A percentile compares a stretch with the other conserved stretches of the same genome.
phyloP scores from a whole-genome alignment of 2,329 filamentous ascomycete genomes.

The Fusarium sp. region DNA sequence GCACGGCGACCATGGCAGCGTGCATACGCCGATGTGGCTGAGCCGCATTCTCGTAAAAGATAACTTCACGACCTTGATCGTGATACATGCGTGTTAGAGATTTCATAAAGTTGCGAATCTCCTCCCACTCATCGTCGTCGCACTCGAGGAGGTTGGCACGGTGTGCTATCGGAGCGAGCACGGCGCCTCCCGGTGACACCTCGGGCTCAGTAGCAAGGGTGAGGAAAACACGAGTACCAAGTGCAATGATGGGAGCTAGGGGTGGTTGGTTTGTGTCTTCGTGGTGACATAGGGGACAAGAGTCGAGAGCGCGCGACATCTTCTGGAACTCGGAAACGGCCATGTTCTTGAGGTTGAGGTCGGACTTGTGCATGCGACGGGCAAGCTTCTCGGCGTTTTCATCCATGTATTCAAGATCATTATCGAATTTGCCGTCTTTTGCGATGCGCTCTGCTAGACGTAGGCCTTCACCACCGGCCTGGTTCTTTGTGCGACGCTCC shows the following conservation, averaged over 20 bases:
- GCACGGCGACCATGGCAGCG: conserved; percentile 86
- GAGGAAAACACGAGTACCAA: conserved; percentile 87
- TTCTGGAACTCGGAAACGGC: conserved; percentile 92
- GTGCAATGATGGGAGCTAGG: conserved; percentile 84
- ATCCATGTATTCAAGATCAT: conserved; percentile 96
- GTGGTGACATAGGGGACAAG: conserved; percentile 91
- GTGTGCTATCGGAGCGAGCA: conserved; percentile 91
- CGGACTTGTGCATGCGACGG: conserved; percentile 86
- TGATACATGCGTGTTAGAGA: conserved; percentile 93
- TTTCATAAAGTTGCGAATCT: conserved; percentile 99
- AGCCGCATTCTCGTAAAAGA: conserved; percentile 98
- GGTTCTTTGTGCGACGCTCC: conserved; percentile 85
- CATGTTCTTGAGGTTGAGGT: conserved; percentile 86
- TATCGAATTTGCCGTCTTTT: conserved; percentile 90
- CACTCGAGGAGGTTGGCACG: conserved; percentile 93
- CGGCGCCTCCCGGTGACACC: conserved; percentile 82
- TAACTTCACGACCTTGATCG: conserved; percentile 88
- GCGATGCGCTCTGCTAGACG: conserved; percentile 92
- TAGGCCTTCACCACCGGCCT: conserved; percentile 82
- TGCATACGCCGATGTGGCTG: conserved; percentile 82
- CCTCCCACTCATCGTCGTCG: conserved; percentile 99
- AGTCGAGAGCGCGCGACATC: conserved; percentile 86
- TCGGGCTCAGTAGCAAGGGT: conserved; percentile 93
- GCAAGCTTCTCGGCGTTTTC: conserved; percentile 94
- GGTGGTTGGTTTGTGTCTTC: conserved; percentile 83